A percentile compares a stretch with the other conserved stretches of the same genome.
Evolutionary conservation across 768 basidiomycete species (phyloP).

Genomic region (Lactifluus subvellereus): DNA sequence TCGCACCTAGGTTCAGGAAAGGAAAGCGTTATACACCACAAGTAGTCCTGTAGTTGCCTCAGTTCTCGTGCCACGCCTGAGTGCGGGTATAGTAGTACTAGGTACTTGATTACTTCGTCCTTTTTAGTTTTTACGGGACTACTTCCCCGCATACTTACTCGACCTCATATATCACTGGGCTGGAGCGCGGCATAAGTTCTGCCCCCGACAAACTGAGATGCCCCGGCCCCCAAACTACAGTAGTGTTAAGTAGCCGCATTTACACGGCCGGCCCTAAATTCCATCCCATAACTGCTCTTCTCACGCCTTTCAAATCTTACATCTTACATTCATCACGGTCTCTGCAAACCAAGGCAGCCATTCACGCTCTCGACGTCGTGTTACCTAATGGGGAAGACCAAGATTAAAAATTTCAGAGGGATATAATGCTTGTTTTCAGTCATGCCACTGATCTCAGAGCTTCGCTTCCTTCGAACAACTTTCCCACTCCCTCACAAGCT

Average conservation of each 20-base stretch:
- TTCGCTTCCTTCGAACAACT: slow-evolving; percentile 46
- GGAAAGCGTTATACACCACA: too few relatives aligned
- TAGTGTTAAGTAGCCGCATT: too few relatives aligned
- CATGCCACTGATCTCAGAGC: slow-evolving; percentile 31
- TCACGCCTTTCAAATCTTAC: not conserved
- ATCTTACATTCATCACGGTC: slow-evolving; percentile 49
- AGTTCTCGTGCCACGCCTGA: too few relatives aligned
- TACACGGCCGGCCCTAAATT: slow-evolving; percentile 28
- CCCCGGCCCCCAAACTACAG: too few relatives aligned
- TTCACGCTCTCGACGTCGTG: slow-evolving; percentile 38
- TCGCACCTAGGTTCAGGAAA: too few relatives aligned
- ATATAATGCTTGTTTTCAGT: slow-evolving; percentile 60
- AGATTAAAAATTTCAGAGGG: slow-evolving; percentile 49
- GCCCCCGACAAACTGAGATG: not conserved
- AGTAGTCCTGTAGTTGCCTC: too few relatives aligned
- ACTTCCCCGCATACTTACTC: too few relatives aligned
- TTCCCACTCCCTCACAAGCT: not conserved
- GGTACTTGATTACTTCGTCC: too few relatives aligned
- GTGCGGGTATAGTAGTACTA: too few relatives aligned
- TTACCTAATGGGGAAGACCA: slow-evolving; percentile 77
- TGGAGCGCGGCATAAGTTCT: too few relatives aligned
- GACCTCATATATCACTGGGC: too few relatives aligned
- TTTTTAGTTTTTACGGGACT: too few relatives aligned
- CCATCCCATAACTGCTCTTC: not conserved
- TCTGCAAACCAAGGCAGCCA: slow-evolving; percentile 66